phyloP scores from a whole-genome alignment of 2,329 filamentous ascomycete genomes.

The Cercospora janseana region DNA sequence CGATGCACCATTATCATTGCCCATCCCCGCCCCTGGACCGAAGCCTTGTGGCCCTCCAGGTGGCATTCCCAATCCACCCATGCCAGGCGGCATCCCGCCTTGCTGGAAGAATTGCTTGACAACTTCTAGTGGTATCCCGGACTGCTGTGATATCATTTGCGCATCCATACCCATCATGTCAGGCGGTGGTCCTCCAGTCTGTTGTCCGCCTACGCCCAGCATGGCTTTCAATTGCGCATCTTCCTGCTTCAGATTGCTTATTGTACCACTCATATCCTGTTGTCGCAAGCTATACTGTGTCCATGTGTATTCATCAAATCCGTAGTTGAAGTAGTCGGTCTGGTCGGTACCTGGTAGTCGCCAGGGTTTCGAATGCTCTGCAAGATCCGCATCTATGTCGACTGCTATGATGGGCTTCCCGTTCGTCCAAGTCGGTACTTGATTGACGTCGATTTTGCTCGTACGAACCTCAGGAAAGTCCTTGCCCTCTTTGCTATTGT shows the following conservation, averaged over 20 bases:
- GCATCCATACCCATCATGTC: constrained; percentile 43
- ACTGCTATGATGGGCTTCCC: constrained; percentile 69
- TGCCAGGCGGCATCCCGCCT: constrained; percentile 34
- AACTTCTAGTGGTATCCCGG: constrained; percentile 37
- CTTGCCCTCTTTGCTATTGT: constrained; percentile 55
- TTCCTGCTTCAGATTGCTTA: constrained; percentile 74
- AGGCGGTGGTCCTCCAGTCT: constrained; percentile 29
- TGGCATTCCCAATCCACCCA: constrained; percentile 19
- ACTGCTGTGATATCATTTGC: constrained; percentile 52
- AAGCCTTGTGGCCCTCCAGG: constrained; percentile 21
- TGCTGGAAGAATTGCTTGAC: constrained; percentile 30
- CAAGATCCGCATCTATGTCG: constrained; percentile 54
- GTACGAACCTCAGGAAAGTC: constrained; percentile 67
- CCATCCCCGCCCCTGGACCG: constrained; percentile 29
- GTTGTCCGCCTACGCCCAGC: constrained; percentile 45
- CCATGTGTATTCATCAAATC: constrained; percentile 98
- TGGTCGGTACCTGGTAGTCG: constrained; percentile 89
- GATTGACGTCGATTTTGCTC: constrained; percentile 82
- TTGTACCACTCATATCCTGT: constrained; percentile 72
- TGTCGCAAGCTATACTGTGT: constrained; percentile 90
- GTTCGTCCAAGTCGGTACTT: constrained; percentile 70
- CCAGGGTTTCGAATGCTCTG: constrained; percentile 86
- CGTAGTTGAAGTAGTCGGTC: constrained; percentile 98
- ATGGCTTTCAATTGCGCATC: constrained; percentile 62
- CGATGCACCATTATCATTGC: constrained; percentile 21